Base-by-base conservation (phyloP, 352 stramenopile genomes). In the Pythium folliculosum region DNA sequence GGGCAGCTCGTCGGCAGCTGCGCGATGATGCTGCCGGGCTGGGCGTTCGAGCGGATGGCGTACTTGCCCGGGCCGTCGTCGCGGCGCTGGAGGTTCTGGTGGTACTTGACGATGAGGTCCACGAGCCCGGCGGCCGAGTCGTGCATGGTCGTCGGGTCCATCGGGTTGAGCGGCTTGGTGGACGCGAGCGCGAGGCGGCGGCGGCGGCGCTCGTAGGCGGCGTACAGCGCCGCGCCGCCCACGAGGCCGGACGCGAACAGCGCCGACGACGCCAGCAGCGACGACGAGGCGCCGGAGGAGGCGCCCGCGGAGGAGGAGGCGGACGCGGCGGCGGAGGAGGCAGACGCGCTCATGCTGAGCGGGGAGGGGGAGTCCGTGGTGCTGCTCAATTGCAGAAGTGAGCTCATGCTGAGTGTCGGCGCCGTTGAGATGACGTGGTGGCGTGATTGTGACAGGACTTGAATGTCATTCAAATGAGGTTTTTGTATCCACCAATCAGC, bases 61-160 rank as follows among this genome's bases (percentile, higher is more conserved):
- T 90, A 82, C 60, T 59, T 79, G 27, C 76, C 65, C 0, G 68
- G 54, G 19, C 80, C 66, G 50, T 77, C 76, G 37, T 84, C 74
- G 7, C 63, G 51, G 52, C 75, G 70, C 44, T 86, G 70, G 14
- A 92, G 60, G 45, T 83, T 78, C 48, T 81, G 69, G 54, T 83
- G 78, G 73, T 92, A 92, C 52, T 77, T 70, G 50, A 86, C 72
- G 56, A 92, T 75, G 50, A 90, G 67, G 37, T 89, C 78, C 17
- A 81, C 81, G 17, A 89, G 65, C 1, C 67, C 77, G 16, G 79
- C 77, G 8, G 73, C 72, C 13, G 76, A 71, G 60, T 80, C 69
- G 50, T 69, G 75, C 50, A 86, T 80, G 35, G 72, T 79, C n/a
- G 65, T 70, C 2, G 75, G 65, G 59, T 86, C 78, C 48, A 73